These are phyloP conservation scores for Abortiporus biennis DNA, from an alignment of 1,284 basidiomycete genomes.

Conservation along the genomic window DNA sequence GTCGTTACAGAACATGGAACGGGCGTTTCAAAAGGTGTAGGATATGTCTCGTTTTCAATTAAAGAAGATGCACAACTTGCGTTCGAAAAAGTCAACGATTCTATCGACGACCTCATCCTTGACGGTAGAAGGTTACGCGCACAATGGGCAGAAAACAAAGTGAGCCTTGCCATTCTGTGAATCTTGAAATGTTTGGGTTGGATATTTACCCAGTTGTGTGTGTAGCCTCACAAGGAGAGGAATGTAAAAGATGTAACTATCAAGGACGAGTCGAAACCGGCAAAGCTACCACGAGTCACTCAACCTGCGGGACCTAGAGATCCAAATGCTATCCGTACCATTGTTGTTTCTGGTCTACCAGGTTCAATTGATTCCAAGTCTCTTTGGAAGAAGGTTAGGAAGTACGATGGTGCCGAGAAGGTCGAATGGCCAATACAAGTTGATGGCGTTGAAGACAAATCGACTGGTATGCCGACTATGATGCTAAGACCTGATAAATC, in stretches of 20 bases:
- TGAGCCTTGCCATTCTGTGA: too few species aligned
- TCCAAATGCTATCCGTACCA: conserved; percentile 74
- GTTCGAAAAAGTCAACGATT: conserved; percentile 37
- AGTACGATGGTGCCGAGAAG: conserved; percentile 65
- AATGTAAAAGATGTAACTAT: conserved; percentile 7
- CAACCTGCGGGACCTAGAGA: conserved; percentile 43
- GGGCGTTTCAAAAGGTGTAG: conserved; percentile 92
- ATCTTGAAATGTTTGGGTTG: too few species aligned
- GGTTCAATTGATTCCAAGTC: conserved; percentile 62
- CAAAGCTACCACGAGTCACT: conserved; percentile 26
- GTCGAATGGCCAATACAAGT: conserved; percentile 64
- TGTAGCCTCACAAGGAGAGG: conserved; percentile 29
- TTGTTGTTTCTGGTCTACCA: conserved; percentile 76
- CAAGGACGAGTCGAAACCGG: conserved; percentile 28
- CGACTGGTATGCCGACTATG: conserved; percentile 19
- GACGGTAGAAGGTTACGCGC: conserved; percentile 69
- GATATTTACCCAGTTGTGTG: not conserved
- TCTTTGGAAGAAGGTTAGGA: conserved; percentile 87
- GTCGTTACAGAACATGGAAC: conserved; percentile 81
- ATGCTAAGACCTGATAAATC: conserved; percentile 4
- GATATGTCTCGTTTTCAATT: conserved; percentile 92
- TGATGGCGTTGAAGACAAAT: conserved; percentile 37
- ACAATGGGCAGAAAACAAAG: conserved; percentile 78
- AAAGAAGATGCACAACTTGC: conserved; percentile 84
- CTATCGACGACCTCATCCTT: conserved; percentile 42